Percentiles rank a stretch among this genome's conserved stretches.
phyloP scores from a whole-genome alignment of 2,329 filamentous ascomycete species.

The Fusarium sp. region DNA sequence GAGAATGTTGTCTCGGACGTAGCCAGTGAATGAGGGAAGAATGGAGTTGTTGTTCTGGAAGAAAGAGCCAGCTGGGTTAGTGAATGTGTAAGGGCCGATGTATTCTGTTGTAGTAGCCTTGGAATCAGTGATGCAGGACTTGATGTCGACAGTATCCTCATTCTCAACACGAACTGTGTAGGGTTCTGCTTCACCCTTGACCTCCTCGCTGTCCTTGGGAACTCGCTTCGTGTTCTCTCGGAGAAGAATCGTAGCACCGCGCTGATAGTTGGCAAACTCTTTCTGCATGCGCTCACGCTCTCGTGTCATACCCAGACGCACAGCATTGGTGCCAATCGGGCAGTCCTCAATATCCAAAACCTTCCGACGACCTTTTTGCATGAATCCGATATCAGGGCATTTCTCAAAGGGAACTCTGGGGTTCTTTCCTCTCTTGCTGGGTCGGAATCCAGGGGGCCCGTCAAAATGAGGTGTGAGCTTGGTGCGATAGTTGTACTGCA shows the following conservation, averaged over 20 bases:
- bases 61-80: conserved; percentile 91
- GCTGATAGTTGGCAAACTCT: conserved; percentile 75
- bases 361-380: conserved; percentile 78
- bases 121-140: conserved; percentile 87
- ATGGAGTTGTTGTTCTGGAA: conserved; percentile 99
- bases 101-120: conserved; percentile 88
- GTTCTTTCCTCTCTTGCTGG: conserved; percentile 60
- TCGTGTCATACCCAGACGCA: conserved; percentile 78
- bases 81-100: conserved; percentile 83
- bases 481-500: conserved; percentile 93
- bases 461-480: conserved; percentile 98
- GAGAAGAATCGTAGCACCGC: conserved; percentile 86
- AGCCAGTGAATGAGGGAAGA: conserved; percentile 83
- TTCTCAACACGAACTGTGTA: conserved; percentile 58
- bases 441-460: conserved; percentile 67
- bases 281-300: conserved; percentile 79
- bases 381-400: conserved; percentile 87
- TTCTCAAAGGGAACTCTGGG: conserved; percentile 59
- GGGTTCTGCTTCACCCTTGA: conserved; percentile 40
- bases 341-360: conserved; percentile 98
- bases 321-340: conserved; percentile 88
- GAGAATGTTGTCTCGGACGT: conserved; percentile 82
- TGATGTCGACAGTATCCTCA: conserved; percentile 73
- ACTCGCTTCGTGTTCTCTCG: conserved; percentile 83
- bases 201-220: conserved; percentile 53